A percentile compares a stretch with the other conserved stretches of the same genome.
Conservation (phyloP, 116 monocot genomes). For the Trichopus zeylanicus region DNA sequence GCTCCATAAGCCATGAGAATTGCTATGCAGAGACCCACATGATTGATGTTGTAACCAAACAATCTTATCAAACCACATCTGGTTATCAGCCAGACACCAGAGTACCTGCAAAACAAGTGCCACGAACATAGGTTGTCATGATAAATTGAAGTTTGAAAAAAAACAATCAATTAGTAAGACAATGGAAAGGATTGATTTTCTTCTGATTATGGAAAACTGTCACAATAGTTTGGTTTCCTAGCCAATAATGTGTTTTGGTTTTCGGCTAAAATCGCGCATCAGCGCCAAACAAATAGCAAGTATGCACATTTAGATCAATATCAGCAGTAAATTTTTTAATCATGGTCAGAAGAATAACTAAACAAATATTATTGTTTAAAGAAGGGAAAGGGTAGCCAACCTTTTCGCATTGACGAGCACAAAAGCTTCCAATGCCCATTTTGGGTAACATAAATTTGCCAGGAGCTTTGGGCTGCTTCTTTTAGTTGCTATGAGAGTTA, state of each 20-base stretch:
- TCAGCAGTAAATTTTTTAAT: no score
- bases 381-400: slow-evolving; percentile 18
- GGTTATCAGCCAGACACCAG: slow-evolving; percentile 91
- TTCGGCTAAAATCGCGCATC: no score
- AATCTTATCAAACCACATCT: slow-evolving; percentile 68
- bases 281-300: no score
- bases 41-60: slow-evolving; percentile 48
- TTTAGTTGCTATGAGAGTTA: slow-evolving; percentile 91
- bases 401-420: slow-evolving; percentile 85
- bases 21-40: slow-evolving; percentile 50
- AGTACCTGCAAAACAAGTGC: slow-evolving; percentile 50
- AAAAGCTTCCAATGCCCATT: slow-evolving; percentile 97
- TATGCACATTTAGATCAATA: no score
- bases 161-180: no score
- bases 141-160: no score
- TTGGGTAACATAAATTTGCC: slow-evolving; percentile 84
- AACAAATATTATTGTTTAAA: no score
- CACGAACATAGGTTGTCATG: background rate
- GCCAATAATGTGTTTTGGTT: no score
- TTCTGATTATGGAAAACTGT: no score
- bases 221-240: no score
- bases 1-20: slow-evolving; percentile 59
- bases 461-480: slow-evolving; percentile 25
- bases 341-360: no score
- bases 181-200: no score